A percentile compares a stretch with the other conserved stretches of the same genome.
Evolutionary conservation across 192 early-diverging fungal genomes (phyloP).

Genomic region (Podila epicladia): DNA sequence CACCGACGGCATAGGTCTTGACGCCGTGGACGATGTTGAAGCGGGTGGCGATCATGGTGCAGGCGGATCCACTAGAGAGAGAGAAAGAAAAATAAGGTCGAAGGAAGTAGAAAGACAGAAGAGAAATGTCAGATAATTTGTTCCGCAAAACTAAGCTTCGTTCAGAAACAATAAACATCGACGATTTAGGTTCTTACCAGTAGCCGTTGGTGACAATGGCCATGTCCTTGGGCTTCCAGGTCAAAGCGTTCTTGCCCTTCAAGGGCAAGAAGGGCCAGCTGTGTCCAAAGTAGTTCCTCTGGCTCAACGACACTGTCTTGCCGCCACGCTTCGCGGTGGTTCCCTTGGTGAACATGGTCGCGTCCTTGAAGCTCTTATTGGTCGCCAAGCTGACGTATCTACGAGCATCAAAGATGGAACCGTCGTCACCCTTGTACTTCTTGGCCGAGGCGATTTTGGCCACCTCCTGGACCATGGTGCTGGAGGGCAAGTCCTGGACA

Average conservation of each 20-base stretch:
- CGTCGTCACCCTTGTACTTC: neutral
- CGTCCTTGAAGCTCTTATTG: constrained; percentile 18
- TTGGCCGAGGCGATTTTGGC: constrained; percentile 2
- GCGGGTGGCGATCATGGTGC: constrained; percentile 42
- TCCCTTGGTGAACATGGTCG: constrained; percentile 34
- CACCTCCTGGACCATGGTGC: constrained; percentile 11
- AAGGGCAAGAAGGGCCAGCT: constrained; percentile 17
- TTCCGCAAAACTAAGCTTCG: neutral
- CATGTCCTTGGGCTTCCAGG: constrained; percentile 37
- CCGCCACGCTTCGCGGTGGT: constrained; percentile 21
- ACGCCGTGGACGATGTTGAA: constrained; percentile 24
- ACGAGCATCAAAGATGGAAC: constrained; percentile 23
- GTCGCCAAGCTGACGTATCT: constrained; percentile 10
- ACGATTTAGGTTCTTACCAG: constrained; percentile 23
- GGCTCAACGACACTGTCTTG: constrained; percentile 9
- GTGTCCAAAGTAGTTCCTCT: constrained; percentile 14
- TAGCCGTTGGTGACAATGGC: constrained; percentile 49
- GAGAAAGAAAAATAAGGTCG: neutral
- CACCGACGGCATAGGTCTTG: constrained; percentile 44
- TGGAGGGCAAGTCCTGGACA: constrained; percentile 18
- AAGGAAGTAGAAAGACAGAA: neutral
- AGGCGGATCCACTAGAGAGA: constrained; percentile 29
- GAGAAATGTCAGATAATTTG: neutral
- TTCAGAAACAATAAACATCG: neutral
- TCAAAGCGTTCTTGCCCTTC: constrained; percentile 6